Evolutionary conservation across 1,139 yeast genomes (phyloP).

Genomic region (Suhomyces taliae): DNA sequence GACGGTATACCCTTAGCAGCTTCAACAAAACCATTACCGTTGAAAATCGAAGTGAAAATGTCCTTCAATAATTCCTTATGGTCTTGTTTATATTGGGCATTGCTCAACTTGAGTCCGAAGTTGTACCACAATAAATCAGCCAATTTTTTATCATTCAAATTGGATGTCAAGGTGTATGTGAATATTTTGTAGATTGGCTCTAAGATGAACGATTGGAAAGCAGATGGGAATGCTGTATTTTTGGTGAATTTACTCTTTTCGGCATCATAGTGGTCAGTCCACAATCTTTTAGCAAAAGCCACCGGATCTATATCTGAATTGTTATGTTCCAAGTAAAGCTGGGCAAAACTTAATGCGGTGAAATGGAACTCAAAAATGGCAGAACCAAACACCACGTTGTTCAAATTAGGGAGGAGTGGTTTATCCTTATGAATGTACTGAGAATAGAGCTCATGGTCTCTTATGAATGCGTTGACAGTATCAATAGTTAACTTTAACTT

Average conservation of each 20-base stretch:
- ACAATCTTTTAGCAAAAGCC: slow-evolving; percentile 54
- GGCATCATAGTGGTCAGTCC: slow-evolving; percentile 74
- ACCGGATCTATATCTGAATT: slow-evolving; percentile 33
- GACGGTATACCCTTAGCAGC: slow-evolving; percentile 26
- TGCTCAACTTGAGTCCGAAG: slow-evolving; percentile 45
- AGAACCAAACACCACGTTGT: slow-evolving; percentile 77
- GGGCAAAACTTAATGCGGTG: slow-evolving; percentile 64
- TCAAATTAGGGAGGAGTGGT: slow-evolving; percentile 59
- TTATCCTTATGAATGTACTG: slow-evolving; percentile 26
- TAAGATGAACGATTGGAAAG: slow-evolving; percentile 70
- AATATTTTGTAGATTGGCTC: slow-evolving; percentile 81
- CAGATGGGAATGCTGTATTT: slow-evolving; percentile 34
- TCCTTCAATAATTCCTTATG: slow-evolving; percentile 56
- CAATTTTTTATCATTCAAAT: slow-evolving; percentile 41
- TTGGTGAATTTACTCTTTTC: slow-evolving; percentile 45
- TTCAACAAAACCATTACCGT: slow-evolving; percentile 55
- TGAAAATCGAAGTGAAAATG: slow-evolving; percentile 58
- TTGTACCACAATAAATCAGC: slow-evolving; percentile 42
- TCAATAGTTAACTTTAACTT: slow-evolving; percentile 66
- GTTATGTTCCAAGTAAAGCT: slow-evolving; percentile 42
- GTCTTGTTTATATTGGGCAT: slow-evolving; percentile 47
- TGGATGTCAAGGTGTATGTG: slow-evolving; percentile 59
- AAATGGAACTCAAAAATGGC: slow-evolving; percentile 62
- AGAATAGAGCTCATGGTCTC: slow-evolving; percentile 24
- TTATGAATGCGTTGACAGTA: slow-evolving; percentile 57